Evolutionary conservation across 2,329 filamentous ascomycete genomes (phyloP), one percentile per base, ranked within the genome.

Genomic region (Pestalotiopsis sp.): DNA sequence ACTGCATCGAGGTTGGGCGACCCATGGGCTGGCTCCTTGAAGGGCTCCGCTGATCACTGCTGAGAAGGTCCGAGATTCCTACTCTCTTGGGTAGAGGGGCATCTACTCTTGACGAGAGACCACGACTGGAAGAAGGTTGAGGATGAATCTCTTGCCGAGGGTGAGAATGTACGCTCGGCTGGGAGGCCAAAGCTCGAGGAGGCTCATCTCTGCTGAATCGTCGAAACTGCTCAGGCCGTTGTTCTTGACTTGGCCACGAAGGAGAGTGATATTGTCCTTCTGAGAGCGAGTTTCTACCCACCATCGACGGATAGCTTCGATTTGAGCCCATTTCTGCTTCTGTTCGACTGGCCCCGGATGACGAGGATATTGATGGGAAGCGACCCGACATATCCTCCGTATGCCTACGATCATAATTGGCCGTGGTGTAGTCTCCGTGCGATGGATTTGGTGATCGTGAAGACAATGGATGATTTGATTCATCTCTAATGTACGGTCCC

Each of bases 41-140:
- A 9, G 63, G 65, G 11, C 72, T 69, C 27, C 61, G 72, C 20
- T 75, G 73, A 4, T 77, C 76, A 57, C 72, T 71, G 66, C 73
- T 78, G 60, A 79, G 69, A 11, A 78, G 63, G 49, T 76, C 73
- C 17, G 76, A 76, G 67, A 79, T 79, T 64, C 72, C 77, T 74
- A 79, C 76, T 61, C 75, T 71, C 64, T 77, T 74, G 6, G 76
- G 70, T 61, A 70, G 70, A 49, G 75, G 75, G 41, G 69, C 60
- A 62, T 74, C 75, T 25, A 72, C 58, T n/a, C 70, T 73, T 17
- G 76, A 66, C 12, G 73, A 70, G 73, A 72, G 74, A 62, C 69
- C 60, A 58, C 71, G 72, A 39, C 68, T 73, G 65, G 70, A 70
- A 17, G 73, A 45, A 36, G 69, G 71, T 45, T 69, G 68, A 31